Percentiles rank a stretch among this genome's conserved stretches.
Evolutionary conservation across 2,329 filamentous ascomycete genomes (phyloP).

Genomic region (Stachybotrys chartarum): DNA sequence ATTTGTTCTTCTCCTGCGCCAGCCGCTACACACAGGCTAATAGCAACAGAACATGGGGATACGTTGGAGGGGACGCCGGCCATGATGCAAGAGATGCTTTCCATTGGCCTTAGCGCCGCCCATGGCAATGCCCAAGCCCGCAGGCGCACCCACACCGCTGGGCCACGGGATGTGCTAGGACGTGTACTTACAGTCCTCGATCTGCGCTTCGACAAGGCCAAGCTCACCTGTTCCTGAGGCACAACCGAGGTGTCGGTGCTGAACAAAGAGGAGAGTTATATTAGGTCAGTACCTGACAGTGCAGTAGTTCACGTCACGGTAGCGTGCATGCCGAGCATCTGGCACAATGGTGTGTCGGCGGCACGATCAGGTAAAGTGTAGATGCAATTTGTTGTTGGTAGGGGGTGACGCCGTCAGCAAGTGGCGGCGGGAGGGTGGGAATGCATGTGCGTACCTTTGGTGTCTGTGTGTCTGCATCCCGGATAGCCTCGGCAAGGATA

Average conservation of each 20-base stretch:
- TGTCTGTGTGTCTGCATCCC: background rate
- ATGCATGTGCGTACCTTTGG: background rate
- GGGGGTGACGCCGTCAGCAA: background rate
- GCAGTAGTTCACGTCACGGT: background rate
- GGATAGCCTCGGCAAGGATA: background rate
- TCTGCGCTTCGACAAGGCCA: background rate
- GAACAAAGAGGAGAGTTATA: background rate
- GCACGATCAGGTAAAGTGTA: background rate
- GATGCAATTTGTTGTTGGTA: background rate
- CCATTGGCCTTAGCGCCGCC: background rate
- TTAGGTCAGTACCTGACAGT: background rate
- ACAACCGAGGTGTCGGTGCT: background rate
- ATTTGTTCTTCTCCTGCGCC: background rate
- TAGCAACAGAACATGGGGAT: background rate
- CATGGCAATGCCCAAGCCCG: background rate
- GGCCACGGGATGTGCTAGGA: background rate
- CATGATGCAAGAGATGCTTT: background rate
- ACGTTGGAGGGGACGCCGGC: background rate
- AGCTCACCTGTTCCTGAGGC: background rate
- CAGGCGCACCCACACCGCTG: background rate
- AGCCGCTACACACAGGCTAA: background rate
- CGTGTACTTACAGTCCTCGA: background rate
- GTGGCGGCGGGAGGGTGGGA: background rate
- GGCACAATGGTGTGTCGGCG: background rate
- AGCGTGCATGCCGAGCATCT: background rate